These are phyloP conservation scores for Penicillium italicum DNA, from an alignment of 2,329 filamentous ascomycete species.

Conservation along the genomic window DNA sequence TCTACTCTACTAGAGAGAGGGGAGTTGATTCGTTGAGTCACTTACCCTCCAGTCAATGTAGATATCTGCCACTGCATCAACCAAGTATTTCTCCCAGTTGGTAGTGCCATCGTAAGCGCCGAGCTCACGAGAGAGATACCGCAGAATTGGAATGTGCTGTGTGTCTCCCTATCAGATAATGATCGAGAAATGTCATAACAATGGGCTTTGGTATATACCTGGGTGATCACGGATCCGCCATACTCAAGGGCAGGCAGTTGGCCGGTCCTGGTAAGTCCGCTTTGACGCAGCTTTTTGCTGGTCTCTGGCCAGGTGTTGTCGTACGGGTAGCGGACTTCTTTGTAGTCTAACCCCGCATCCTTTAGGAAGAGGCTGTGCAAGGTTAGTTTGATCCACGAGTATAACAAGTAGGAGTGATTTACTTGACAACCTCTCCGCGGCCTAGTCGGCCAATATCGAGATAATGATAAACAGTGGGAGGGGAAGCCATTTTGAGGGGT, in stretches of 20 bases:
- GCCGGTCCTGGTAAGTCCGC: neutral
- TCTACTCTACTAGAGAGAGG: neutral
- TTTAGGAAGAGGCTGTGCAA: neutral
- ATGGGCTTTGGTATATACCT: neutral
- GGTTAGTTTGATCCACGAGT: neutral
- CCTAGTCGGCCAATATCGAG: neutral
- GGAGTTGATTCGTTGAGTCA: neutral
- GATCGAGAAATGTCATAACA: neutral
- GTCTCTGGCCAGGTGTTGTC: neutral
- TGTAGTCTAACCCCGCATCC: neutral
- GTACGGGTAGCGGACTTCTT: neutral
- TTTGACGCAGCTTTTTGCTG: neutral
- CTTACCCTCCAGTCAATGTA: neutral
- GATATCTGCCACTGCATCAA: neutral
- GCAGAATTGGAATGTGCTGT: neutral
- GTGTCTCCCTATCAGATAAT: neutral
- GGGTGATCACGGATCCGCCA: neutral
- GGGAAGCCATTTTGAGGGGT: neutral
- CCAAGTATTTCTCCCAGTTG: neutral
- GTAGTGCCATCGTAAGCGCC: neutral
- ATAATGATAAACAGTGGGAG: neutral
- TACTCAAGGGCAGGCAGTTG: neutral
- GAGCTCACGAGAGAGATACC: neutral
- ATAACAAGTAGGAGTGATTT: neutral
- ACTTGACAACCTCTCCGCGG: neutral